Percentiles rank a stretch among this genome's conserved stretches.
Conservation (phyloP, 2,329 filamentous ascomycete genomes). For the Sporothrix humicola region DNA sequence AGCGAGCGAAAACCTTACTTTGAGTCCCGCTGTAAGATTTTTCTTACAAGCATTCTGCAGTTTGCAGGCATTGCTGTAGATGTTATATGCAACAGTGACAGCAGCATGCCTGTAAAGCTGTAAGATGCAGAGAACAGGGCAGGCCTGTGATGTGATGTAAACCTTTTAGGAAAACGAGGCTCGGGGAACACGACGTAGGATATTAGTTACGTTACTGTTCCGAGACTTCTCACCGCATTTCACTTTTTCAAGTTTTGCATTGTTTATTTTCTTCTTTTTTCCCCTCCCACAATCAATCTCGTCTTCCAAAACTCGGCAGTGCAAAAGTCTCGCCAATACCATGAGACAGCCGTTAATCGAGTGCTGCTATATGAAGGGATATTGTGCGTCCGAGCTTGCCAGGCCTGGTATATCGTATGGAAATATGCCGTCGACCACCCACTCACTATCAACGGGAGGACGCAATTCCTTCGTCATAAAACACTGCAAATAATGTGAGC, state of each 20-base stretch:
- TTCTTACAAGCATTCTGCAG: background rate
- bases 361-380: background rate
- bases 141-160: too few relatives aligned
- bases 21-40: background rate
- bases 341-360: conserved; percentile 9
- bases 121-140: too few relatives aligned
- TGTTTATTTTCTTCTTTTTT: background rate
- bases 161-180: background rate
- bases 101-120: background rate
- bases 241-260: background rate
- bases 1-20: conserved; percentile 1
- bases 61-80: background rate
- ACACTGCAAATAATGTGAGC: background rate
- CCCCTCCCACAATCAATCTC: background rate
- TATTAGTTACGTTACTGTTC: background rate
- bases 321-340: conserved; percentile 2
- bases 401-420: background rate
- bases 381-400: background rate
- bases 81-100: conserved; percentile 9
- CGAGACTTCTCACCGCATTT: background rate
- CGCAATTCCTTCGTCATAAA: background rate
- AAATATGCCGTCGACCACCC: background rate
- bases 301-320: background rate
- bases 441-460: background rate
- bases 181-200: background rate